Evolutionary conservation across 148 eudicot species (phyloP).

Genomic region (Mesembryanthemum crystallinum): DNA sequence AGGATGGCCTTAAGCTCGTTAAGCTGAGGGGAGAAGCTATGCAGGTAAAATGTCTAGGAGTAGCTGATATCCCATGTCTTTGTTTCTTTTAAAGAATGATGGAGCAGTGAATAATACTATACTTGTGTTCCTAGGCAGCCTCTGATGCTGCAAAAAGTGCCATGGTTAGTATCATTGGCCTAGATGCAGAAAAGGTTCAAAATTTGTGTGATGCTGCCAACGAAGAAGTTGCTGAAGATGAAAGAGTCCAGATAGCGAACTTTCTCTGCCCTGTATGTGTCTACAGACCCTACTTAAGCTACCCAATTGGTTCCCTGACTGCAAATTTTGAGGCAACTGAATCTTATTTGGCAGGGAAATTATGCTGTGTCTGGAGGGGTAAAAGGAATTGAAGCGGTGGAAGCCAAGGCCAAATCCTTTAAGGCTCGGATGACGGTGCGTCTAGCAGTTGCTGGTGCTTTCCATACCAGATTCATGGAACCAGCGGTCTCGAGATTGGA

Average conservation of each 20-base stretch:
- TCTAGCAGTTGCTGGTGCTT: constrained; percentile 85
- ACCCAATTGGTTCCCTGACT: neutral
- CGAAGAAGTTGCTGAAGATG: constrained; percentile 74
- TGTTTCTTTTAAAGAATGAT: neutral
- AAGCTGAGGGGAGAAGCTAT: constrained; percentile 92
- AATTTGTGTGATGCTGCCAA: constrained; percentile 84
- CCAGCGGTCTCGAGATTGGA: constrained; percentile 90
- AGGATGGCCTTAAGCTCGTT: constrained; percentile 95
- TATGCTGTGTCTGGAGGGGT: constrained; percentile 96
- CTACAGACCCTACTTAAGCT: neutral
- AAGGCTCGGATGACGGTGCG: constrained; percentile 99
- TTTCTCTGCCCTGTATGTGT: constrained; percentile 68
- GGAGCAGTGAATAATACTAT: neutral
- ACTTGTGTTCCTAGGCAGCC: constrained; percentile 52
- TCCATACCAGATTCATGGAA: constrained; percentile 86
- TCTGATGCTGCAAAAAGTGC: constrained; percentile 84
- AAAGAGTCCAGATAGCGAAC: constrained; percentile 83
- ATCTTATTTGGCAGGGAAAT: constrained; percentile 53
- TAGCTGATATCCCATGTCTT: constrained; percentile 7
- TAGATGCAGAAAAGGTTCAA: constrained; percentile 80
- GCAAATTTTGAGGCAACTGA: neutral
- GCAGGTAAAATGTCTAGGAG: constrained; percentile 48
- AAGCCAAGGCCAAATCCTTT: constrained; percentile 94
- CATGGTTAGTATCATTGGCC: constrained; percentile 86
- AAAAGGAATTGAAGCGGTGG: constrained; percentile 89